Conservation (phyloP, 2,329 filamentous ascomycete genomes). For the Nemania sp. region DNA sequence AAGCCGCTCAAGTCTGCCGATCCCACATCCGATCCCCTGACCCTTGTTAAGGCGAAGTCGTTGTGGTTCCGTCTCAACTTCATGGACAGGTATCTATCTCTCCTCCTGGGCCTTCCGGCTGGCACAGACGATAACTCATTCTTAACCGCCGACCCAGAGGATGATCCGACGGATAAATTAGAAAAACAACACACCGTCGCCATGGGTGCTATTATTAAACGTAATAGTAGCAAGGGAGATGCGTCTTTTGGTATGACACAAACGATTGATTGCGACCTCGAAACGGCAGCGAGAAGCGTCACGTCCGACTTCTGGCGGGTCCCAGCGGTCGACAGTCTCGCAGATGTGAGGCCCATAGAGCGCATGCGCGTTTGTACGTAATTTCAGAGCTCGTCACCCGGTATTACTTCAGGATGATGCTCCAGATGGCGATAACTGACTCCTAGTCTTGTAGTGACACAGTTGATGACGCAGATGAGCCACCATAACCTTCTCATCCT, state of each 20-base stretch:
- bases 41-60: slow-evolving; percentile 37
- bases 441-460: slow-evolving; percentile 25
- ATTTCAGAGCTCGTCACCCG: neutral
- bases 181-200: slow-evolving; percentile 51
- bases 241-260: slow-evolving; percentile 48
- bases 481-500: slow-evolving; percentile 57
- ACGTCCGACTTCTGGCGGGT: slow-evolving; percentile 54
- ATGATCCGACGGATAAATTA: slow-evolving; percentile 49
- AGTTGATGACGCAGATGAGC: slow-evolving; percentile 53
- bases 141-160: slow-evolving; percentile 35
- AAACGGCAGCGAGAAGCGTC: slow-evolving; percentile 48
- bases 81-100: slow-evolving; percentile 55
- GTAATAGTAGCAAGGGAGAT: slow-evolving; percentile 46
- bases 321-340: slow-evolving; percentile 36
- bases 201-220: slow-evolving; percentile 51
- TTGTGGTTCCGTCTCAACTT: slow-evolving; percentile 57
- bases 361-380: slow-evolving; percentile 35
- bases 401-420: neutral
- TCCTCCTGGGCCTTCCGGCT: slow-evolving; percentile 55
- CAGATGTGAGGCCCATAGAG: slow-evolving; percentile 27
- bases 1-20: slow-evolving; percentile 47
- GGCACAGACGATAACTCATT: slow-evolving; percentile 49
- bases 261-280: slow-evolving; percentile 54
- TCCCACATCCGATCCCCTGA: slow-evolving; percentile 39
- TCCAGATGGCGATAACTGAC: neutral